Evolutionary conservation across 108 stramenopile species (phyloP).

Genomic region (Pseudonitzschia multistriata): DNA sequence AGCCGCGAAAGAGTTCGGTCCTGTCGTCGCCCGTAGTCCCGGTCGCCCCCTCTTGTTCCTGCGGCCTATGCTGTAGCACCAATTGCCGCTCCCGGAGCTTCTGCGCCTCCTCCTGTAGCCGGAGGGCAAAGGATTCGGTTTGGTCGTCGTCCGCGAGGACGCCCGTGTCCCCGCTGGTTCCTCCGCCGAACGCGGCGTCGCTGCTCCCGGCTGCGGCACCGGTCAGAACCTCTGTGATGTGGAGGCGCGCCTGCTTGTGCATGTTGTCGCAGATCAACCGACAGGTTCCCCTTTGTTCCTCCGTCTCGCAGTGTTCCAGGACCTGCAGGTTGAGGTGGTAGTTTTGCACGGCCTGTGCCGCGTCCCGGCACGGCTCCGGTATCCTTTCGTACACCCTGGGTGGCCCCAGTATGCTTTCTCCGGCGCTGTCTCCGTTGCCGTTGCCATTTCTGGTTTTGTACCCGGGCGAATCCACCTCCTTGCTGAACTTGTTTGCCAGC

Average conservation of each 20-base stretch:
- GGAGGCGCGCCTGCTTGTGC: conserved; percentile 29
- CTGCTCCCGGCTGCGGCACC: neutral
- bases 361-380: conserved; percentile 22
- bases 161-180: neutral
- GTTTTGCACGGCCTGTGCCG: conserved; percentile 54
- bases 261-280: conserved; percentile 52
- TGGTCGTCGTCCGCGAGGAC: conserved; percentile 5
- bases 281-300: conserved; percentile 47
- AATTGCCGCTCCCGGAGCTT: conserved; percentile 35
- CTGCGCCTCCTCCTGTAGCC: conserved; percentile 19
- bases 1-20: neutral
- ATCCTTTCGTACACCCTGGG: conserved; percentile 41
- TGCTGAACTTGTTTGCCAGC: conserved; percentile 55
- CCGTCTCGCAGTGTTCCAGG: conserved; percentile 52
- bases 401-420: conserved; percentile 12
- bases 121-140: conserved; percentile 16
- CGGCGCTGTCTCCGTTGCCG: neutral
- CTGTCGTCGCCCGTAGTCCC: neutral
- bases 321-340: conserved; percentile 55
- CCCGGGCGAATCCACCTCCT: conserved; percentile 37
- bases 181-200: neutral
- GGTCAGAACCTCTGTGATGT: conserved; percentile 13
- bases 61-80: neutral
- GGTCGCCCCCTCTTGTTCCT: neutral
- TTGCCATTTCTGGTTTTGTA: conserved; percentile 1